Base-by-base conservation (phyloP, 2,329 filamentous ascomycete species). In the Pseudocercospora crystallina region DNA sequence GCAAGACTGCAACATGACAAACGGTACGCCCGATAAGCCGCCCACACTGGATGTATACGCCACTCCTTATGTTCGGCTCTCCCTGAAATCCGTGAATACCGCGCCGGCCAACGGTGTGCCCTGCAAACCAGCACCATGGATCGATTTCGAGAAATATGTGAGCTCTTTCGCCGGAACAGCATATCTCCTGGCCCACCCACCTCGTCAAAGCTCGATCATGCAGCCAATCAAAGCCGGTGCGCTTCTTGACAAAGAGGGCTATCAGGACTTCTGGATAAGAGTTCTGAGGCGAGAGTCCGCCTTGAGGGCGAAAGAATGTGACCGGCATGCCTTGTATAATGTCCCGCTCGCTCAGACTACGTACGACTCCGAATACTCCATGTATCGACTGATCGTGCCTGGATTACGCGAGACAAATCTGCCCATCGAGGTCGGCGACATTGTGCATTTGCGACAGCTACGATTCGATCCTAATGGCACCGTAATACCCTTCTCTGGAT, bases 371-470 rank as follows among this genome's bases (percentile, higher is more conserved):
- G 14, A 44, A 15, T 51, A 47, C 12, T 41, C 35, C 5, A 56
- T 56, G 37, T 58, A 45, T 35, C 38, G 38, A 12, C 53, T 62
- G 5, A 37, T 41, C 17, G 56, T 64, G 2, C 59, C 60, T 14
- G 60, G 60, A n/a, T 51, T 64, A 5, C 56, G 60, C 9, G 59
- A 62, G 49, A 30, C 35, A 5, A 59, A 47, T 47, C 48, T 60
- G 8, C 53, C 49, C 14, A 39, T 63, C n/a, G 60, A 62, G 44
- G 42, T 59, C 10, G 57, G 61, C 8, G 61, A 64, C 36, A 43
- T 59, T 3, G 59, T 64, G 3, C 50, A 53, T 12, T 13, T 63
- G 12, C 56, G 61, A 13, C 61, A 60, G 42, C 37, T 64, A 4
- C 51, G 49, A 5, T 56, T 61, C 20, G 54, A 57, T 42, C 13